Evolutionary conservation across 2,329 filamentous ascomycete species (phyloP).

Genomic region (Leptodontidium sp.): DNA sequence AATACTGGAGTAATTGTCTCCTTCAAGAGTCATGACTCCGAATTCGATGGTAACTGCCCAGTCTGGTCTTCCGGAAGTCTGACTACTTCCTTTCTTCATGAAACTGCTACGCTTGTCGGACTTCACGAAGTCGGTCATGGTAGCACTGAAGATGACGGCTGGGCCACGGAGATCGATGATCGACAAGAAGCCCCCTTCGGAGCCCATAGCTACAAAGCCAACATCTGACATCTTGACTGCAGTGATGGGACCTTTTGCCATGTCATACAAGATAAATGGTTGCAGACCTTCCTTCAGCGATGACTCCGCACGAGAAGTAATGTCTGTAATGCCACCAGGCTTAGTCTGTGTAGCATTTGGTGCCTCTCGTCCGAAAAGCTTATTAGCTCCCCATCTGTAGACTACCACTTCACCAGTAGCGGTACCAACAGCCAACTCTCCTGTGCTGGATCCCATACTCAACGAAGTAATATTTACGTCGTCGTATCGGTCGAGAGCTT

Average conservation of each 20-base stretch:
- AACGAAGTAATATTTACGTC: constrained; percentile 81
- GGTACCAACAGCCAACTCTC: constrained; percentile 85
- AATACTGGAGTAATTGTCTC: constrained; percentile 95
- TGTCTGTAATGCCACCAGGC: constrained; percentile 76
- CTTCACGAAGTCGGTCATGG: constrained; percentile 77
- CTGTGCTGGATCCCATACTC: constrained; percentile 80
- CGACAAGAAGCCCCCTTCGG: constrained; percentile 80
- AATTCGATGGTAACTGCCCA: constrained; percentile 88
- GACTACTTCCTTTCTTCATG: constrained; percentile 61
- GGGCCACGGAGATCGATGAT: constrained; percentile 91
- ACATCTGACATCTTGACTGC: constrained; percentile 88
- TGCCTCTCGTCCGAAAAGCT: constrained; percentile 70
- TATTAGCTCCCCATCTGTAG: constrained; percentile 88
- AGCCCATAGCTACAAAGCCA: constrained; percentile 89
- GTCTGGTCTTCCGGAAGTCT: constrained; percentile 63
- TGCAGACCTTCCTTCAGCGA: constrained; percentile 80
- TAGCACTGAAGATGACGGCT: constrained; percentile 78
- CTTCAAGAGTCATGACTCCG: constrained; percentile 90
- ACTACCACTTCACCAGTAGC: constrained; percentile 84
- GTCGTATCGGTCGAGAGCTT: constrained; percentile 81
- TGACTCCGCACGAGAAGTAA: constrained; percentile 75
- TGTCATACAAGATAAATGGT: constrained; percentile 82
- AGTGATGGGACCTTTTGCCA: constrained; percentile 82
- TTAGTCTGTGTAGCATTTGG: constrained; percentile 61
- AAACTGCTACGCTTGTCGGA: constrained; percentile 81